Conservation (phyloP, 2,329 filamentous ascomycete genomes). For the Neodidymelliopsis sp. region DNA sequence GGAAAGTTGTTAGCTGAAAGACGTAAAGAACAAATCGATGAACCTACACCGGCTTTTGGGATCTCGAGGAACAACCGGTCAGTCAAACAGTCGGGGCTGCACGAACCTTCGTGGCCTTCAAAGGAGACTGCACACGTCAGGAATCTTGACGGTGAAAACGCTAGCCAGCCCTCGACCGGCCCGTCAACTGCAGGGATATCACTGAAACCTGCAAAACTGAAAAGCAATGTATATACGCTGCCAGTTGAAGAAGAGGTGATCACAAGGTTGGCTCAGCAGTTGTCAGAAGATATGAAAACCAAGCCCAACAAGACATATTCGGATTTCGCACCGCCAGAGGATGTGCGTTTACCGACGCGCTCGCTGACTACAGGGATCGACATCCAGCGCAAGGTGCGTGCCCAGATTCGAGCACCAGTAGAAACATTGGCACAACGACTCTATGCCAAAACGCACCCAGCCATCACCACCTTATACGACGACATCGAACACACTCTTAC, state of each 20-base stretch:
- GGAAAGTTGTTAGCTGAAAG: slow-evolving; percentile 54
- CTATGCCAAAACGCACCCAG: slow-evolving; percentile 58
- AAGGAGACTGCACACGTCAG: slow-evolving; percentile 61
- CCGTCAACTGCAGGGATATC: neutral
- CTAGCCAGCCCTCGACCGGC: neutral
- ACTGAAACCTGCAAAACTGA: slow-evolving; percentile 46
- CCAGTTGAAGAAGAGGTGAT: slow-evolving; percentile 38
- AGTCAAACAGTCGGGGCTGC: slow-evolving; percentile 70
- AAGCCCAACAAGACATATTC: neutral
- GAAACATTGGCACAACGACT: slow-evolving; percentile 9
- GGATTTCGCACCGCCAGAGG: slow-evolving; percentile 27
- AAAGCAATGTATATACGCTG: slow-evolving; percentile 44
- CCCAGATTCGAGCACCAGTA: slow-evolving; percentile 28
- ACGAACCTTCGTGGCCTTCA: slow-evolving; percentile 75
- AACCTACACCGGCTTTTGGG: slow-evolving; percentile 29
- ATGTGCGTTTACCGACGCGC: slow-evolving; percentile 46
- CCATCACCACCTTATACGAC: slow-evolving; percentile 66
- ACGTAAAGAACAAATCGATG: slow-evolving; percentile 27
- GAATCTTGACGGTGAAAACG: slow-evolving; percentile 24
- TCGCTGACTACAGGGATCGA: slow-evolving; percentile 48
- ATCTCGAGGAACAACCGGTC: slow-evolving; percentile 31
- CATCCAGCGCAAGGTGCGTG: slow-evolving; percentile 50
- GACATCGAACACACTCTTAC: slow-evolving; percentile 70
- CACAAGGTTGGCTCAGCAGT: slow-evolving; percentile 26
- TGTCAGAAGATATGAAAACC: slow-evolving; percentile 16